Conservation (phyloP, 768 basidiomycete species). For the Infundibulicybe gibba region DNA sequence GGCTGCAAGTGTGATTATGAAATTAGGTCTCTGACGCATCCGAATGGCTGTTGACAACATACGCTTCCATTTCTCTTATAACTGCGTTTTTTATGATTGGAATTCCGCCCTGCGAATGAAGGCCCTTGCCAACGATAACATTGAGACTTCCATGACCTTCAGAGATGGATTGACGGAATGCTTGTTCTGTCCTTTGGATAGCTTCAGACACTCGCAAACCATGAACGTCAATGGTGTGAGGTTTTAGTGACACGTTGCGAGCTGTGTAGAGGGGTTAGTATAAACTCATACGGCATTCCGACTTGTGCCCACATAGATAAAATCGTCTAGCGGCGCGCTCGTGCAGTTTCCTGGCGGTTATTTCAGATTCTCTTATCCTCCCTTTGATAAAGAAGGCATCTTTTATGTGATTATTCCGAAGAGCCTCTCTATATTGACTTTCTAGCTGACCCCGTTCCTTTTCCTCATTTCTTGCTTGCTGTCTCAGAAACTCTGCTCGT, state of each 20-base stretch:
- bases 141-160: slow-evolving; percentile 28
- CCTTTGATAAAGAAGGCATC: slow-evolving; percentile 36
- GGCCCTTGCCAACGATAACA: slow-evolving; percentile 71
- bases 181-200: slow-evolving; percentile 36
- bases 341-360: slow-evolving; percentile 33
- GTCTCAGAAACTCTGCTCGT: slow-evolving; percentile 33
- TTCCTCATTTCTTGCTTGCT: slow-evolving; percentile 37
- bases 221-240: slow-evolving; percentile 44
- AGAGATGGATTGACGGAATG: slow-evolving; percentile 33
- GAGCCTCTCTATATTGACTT: slow-evolving; percentile 21
- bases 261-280: slow-evolving; percentile 21
- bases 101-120: slow-evolving; percentile 67
- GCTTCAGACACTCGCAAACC: slow-evolving; percentile 46
- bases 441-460: slow-evolving; percentile 21
- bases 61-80: slow-evolving; percentile 72
- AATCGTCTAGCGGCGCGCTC: slow-evolving; percentile 42
- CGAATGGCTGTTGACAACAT: slow-evolving; percentile 1
- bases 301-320: slow-evolving; percentile 16
- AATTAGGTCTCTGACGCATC: slow-evolving; percentile 1
- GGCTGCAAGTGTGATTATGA: slow-evolving; percentile 33
- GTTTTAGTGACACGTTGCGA: slow-evolving; percentile 29
- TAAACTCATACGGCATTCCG: slow-evolving; percentile 21
- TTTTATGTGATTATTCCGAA: slow-evolving; percentile 25
- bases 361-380: slow-evolving; percentile 31
- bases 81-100: slow-evolving; percentile 85